These are phyloP conservation scores for Aspergillus ostianus DNA, from an alignment of 495 filamentous ascomycete species.

Conservation along the genomic window DNA sequence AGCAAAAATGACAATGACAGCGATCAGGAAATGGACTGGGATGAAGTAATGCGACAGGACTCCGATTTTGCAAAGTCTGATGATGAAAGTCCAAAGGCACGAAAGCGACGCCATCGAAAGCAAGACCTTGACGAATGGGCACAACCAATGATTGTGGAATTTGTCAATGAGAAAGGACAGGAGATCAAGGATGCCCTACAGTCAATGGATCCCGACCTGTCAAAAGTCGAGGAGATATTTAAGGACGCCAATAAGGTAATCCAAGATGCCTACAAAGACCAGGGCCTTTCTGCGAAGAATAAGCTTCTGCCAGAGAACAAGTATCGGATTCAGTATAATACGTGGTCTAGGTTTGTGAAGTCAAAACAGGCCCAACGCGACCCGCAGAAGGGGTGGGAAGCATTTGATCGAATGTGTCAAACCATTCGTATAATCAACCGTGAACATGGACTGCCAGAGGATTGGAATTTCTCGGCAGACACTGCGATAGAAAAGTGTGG, in stretches of 20 bases:
- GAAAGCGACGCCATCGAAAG: constrained; percentile 2
- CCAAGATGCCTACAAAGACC: constrained; percentile 3
- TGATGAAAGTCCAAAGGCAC: neutral
- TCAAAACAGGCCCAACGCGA: neutral
- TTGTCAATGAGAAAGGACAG: constrained; percentile 1
- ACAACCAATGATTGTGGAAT: neutral
- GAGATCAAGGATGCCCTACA: constrained; percentile 3
- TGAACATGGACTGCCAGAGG: constrained; percentile 4
- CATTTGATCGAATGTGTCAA: constrained; percentile 1
- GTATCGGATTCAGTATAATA: neutral
- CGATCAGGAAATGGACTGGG: constrained; percentile 1
- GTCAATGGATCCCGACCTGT: constrained; percentile 2
- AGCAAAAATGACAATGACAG: neutral
- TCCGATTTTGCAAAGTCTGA: constrained; percentile 1
- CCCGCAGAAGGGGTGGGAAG: constrained; percentile 1
- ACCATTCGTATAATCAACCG: constrained; percentile 2
- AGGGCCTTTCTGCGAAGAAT: constrained; percentile 2
- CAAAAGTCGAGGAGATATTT: constrained; percentile 1
- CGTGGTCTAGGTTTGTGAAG: neutral
- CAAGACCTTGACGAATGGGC: neutral
- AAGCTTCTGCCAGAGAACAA: constrained; percentile 3
- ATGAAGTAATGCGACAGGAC: neutral
- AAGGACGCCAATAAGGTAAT: constrained; percentile 2
- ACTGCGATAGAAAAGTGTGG: constrained; percentile 1
- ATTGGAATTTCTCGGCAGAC: constrained; percentile 3